Evolutionary conservation across 192 early-diverging fungal genomes (phyloP), one percentile per base, ranked within the genome.

Genomic region (Podila epicladia): DNA sequence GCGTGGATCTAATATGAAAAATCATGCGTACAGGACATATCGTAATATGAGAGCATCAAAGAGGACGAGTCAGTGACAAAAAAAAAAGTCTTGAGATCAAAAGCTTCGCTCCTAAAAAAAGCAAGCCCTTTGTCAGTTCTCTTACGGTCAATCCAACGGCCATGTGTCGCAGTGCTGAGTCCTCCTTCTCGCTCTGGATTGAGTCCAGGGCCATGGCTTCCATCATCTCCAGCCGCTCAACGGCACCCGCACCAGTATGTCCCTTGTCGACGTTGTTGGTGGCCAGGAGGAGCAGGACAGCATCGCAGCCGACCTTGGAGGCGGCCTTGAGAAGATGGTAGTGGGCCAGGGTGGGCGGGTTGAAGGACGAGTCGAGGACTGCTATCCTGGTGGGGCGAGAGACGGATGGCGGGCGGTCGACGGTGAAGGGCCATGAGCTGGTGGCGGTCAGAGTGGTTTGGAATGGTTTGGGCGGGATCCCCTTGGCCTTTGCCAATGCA

Each of bases 351-450:
- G 90, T 91, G 3, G 90, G 90, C 26, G 93, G 93, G 60, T 94
- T 94, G 79, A 94, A 94, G 9, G 92, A 93, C 45, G 93, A 90
- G 77, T 94, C 93, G 29, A 94, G 85, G 12, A 93, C 85, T 5
- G 79, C 90, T 26, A 90, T 77, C 50, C 64, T 55, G n/a, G 58
- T 68, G 2, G 80, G 80, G 3, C 60, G 62, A 4, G 48, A 58
- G 4, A 66, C 58, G 1, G 77, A 72, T 22, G 77, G 51, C 1
- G 77, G 66, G 4, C 77, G 60, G 24, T 80, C 71, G 33, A 51
- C 49, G 19, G 77, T 59, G 58, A 80, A 80, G 48, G 77, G 77
- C 77, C 77, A 80, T 50, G 77, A 80, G 51, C 41, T 64, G 9
- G 65, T 69, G 6, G 77, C 49, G 6, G 71, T 80, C 19, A 80